These are phyloP conservation scores for Microdochium trichocladiopsis DNA, from an alignment of 2,329 filamentous ascomycete genomes.

Conservation along the genomic window DNA sequence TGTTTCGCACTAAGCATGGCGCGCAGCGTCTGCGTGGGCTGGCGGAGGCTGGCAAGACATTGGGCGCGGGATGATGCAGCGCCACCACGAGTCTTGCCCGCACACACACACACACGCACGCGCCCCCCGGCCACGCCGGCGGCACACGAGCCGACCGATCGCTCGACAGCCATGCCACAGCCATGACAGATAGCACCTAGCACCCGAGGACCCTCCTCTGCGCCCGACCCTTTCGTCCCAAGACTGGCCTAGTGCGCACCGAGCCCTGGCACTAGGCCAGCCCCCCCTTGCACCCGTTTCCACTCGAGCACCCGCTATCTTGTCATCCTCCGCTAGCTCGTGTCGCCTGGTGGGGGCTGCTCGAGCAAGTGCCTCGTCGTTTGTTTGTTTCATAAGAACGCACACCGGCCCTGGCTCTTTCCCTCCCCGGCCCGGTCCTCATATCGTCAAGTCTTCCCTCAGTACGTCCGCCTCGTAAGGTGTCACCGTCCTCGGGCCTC, in stretches of 20 bases:
- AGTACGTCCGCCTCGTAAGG: background rate
- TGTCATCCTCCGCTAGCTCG: background rate
- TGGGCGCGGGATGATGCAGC: background rate
- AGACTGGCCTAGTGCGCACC: too few species aligned
- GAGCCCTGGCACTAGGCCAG: too few species aligned
- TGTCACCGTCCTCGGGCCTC: background rate
- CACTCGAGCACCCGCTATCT: too few species aligned
- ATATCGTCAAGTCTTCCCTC: background rate
- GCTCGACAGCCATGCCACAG: too few species aligned
- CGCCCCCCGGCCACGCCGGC: too few species aligned
- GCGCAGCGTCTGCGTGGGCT: background rate
- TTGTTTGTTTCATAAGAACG: background rate
- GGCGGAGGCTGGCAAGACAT: background rate
- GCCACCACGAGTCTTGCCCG: too few species aligned
- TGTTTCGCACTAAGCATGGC: background rate
- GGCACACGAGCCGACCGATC: too few species aligned
- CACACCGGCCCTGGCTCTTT: background rate
- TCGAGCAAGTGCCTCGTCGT: background rate
- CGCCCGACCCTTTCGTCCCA: too few species aligned
- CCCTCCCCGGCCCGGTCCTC: background rate
- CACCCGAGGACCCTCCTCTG: too few species aligned
- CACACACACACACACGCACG: too few species aligned
- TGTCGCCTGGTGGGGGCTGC: background rate
- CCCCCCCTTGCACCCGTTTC: too few species aligned
- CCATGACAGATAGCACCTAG: too few species aligned